These are phyloP conservation scores for Cadophora gregata DNA, from an alignment of 2,329 filamentous ascomycete genomes.

Conservation along the genomic window DNA sequence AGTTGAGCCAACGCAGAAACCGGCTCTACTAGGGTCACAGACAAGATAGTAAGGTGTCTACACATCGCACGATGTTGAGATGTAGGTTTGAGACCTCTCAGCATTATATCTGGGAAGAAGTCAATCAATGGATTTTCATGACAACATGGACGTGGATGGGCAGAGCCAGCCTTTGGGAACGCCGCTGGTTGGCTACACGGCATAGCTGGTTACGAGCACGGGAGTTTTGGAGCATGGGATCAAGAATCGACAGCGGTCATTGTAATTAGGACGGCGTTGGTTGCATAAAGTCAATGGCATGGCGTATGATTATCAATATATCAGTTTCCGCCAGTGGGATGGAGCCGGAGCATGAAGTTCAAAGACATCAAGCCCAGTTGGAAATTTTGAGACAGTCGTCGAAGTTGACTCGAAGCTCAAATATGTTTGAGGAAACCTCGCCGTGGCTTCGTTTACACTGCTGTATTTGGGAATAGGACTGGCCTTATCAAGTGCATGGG, in stretches of 20 bases:
- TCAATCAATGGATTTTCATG: neutral
- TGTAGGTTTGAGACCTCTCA: neutral
- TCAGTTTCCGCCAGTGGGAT: neutral
- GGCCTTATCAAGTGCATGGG: no score
- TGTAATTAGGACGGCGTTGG: conserved; percentile 34
- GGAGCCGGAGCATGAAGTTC: neutral
- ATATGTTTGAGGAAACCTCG: no score
- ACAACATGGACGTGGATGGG: neutral
- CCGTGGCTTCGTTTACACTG: no score
- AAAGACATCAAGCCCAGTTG: neutral
- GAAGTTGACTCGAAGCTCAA: no score
- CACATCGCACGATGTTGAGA: neutral
- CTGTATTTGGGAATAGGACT: no score
- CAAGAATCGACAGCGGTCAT: conserved; percentile 32
- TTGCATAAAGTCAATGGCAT: conserved; percentile 28
- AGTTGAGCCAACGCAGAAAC: conserved; percentile 50
- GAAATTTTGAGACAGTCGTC: neutral
- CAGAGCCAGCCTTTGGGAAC: neutral
- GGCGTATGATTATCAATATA: neutral
- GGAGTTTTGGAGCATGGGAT: conserved; percentile 40
- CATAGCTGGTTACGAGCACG: conserved; percentile 36
- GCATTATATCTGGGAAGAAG: neutral
- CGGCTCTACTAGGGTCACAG: conserved; percentile 42
- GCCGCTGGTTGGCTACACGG: conserved; percentile 6
- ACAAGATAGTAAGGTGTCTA: conserved; percentile 28